Evolutionary conservation across 2,329 filamentous ascomycete genomes (phyloP), one percentile per base, ranked within the genome.

Genomic region (Cladosporium oxysporum): DNA sequence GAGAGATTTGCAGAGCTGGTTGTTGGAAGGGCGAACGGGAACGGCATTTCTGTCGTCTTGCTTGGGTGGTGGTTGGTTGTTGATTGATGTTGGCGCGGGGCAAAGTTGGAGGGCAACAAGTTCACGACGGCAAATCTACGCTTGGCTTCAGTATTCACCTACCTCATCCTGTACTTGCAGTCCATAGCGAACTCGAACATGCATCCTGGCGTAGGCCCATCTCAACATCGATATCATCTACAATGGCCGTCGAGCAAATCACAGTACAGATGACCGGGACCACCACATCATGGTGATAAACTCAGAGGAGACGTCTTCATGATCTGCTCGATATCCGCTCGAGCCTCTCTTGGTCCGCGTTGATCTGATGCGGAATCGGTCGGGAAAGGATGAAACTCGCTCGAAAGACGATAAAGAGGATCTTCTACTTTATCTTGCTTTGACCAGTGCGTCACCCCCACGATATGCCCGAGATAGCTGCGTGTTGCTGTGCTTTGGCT

Each of bases 1-100:
- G 91, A 90, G 76, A 97, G 94, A 62, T 91, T 89, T 75, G 96
- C 90, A 63, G 90, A 87, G 37, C 93, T 96, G 5, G 94, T 97
- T 0, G 94, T 98, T 1, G 95, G 93, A 35, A 98, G 87, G 12
- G 87, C 81, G 75, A 97, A 97, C 14, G 91, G 90, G 76, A 91
- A 98, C 35, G 94, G 93, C 95, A 98, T 98, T 50, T 47, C 59
- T 71, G 49, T 33, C 57, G 64, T 18, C 23, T 66, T 58, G 33
- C 7, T 8, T 47, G 41, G 41, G 35, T 37, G n/a, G n/a, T 47
- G 16, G n/a, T 21, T 47, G 41, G 41, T 47, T 47, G 41, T 41
- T n/a, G 37, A 41, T 47, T 44, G 37, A 18, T 44, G 37, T 21
- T 23, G 41, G n/a, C 41, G 41, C 41, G 41, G 41, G 41, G 41